phyloP scores from a whole-genome alignment of 345 rosid genomes.

The Eucalyptus coolabah region DNA sequence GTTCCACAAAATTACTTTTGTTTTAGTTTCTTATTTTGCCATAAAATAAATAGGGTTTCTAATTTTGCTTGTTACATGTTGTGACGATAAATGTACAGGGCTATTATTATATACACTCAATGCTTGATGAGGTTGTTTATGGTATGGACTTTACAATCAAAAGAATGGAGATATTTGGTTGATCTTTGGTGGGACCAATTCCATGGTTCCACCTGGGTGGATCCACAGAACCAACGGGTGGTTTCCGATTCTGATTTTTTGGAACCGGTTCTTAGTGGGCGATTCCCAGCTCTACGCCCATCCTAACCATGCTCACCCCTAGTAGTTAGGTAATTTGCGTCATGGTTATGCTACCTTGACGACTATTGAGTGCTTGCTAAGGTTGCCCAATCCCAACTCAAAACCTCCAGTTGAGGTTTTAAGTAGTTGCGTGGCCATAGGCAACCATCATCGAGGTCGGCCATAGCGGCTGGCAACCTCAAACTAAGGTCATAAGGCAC shows the following conservation, averaged over 20 bases:
- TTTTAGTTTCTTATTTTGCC: too few relatives aligned
- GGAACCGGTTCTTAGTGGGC: rapidly evolving
- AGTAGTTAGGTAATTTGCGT: neutral
- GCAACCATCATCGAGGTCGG: neutral
- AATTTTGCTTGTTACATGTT: too few relatives aligned
- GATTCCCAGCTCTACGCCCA: rapidly evolving
- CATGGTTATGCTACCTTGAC: rapidly evolving
- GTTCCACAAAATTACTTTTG: too few relatives aligned
- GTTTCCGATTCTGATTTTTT: rapidly evolving
- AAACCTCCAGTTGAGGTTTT: too few relatives aligned
- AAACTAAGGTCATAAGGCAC: neutral
- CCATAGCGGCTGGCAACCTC: neutral
- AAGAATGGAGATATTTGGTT: too few relatives aligned
- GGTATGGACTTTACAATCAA: rapidly evolving
- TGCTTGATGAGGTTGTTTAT: too few relatives aligned
- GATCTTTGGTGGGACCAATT: too few relatives aligned
- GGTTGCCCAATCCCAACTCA: neutral
- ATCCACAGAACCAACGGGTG: rapidly evolving
- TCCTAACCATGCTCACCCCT: rapidly evolving
- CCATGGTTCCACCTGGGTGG: too few relatives aligned
- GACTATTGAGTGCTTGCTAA: neutral
- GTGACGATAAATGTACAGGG: rapidly evolving
- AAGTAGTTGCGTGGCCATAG: neutral
- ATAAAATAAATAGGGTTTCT: too few relatives aligned
- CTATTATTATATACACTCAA: too few relatives aligned